phyloP scores from a whole-genome alignment of 495 filamentous ascomycete species.

The Podospora pseudopauciseta region DNA sequence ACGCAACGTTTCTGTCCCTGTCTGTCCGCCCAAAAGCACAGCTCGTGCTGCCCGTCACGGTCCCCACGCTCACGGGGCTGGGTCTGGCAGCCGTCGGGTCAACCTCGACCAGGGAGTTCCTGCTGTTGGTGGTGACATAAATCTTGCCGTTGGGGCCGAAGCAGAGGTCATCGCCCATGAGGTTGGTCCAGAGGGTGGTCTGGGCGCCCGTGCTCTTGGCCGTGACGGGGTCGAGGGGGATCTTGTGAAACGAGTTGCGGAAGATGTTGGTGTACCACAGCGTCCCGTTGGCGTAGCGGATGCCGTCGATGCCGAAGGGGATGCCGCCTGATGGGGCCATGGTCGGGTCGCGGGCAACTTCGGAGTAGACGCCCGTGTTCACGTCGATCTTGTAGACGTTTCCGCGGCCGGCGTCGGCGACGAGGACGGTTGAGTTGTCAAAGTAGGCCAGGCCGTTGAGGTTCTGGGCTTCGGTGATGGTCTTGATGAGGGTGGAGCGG shows the following conservation, averaged over 20 bases:
- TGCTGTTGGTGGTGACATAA: slow-evolving; percentile 39
- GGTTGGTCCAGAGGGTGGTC: slow-evolving; percentile 39
- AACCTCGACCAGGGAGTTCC: slow-evolving; percentile 39
- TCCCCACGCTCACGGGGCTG: slow-evolving; percentile 24
- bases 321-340: slow-evolving; percentile 38
- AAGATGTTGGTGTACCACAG: slow-evolving; percentile 48
- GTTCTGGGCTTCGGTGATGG: slow-evolving; percentile 38
- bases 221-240: slow-evolving; percentile 36
- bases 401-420: slow-evolving; percentile 42
- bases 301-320: slow-evolving; percentile 38
- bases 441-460: slow-evolving; percentile 41
- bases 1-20: slow-evolving; percentile 38
- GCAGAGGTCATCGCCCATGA: slow-evolving; percentile 42
- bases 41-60: slow-evolving; percentile 34
- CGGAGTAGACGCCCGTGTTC: slow-evolving; percentile 33
- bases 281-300: slow-evolving; percentile 33
- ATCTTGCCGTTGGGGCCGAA: slow-evolving; percentile 40
- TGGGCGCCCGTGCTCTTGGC: slow-evolving; percentile 35
- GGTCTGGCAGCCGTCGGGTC: slow-evolving; percentile 34
- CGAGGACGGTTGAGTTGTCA: slow-evolving; percentile 37
- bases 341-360: slow-evolving; percentile 37
- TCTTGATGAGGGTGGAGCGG: slow-evolving; percentile 34
- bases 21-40: slow-evolving; percentile 40
- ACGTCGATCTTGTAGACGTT: slow-evolving; percentile 41
- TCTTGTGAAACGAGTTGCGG: slow-evolving; percentile 41